These are phyloP conservation scores for Coprinopsis marcescibilis DNA, from an alignment of 768 basidiomycete genomes.

Conservation along the genomic window DNA sequence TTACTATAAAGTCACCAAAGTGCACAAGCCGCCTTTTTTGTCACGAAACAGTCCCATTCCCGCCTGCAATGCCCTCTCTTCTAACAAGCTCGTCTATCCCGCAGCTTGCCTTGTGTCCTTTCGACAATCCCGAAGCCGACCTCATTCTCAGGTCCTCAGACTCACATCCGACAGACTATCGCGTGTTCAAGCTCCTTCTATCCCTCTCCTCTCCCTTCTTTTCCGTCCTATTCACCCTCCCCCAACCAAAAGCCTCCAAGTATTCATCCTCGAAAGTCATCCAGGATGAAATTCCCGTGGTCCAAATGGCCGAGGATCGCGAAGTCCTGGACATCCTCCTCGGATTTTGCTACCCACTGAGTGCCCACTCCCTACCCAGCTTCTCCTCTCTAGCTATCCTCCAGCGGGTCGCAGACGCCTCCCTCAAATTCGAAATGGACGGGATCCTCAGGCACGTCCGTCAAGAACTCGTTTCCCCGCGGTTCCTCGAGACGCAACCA, in stretches of 20 bases:
- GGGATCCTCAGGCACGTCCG: constrained; percentile 29
- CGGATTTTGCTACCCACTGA: constrained; percentile 44
- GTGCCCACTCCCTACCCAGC: constrained; percentile 24
- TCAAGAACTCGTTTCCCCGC: constrained; percentile 25
- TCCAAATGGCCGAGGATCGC: constrained; percentile 43
- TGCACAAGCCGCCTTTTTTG: too few relatives aligned
- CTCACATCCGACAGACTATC: constrained; percentile 38
- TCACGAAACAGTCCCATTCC: too few relatives aligned
- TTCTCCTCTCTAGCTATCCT: constrained; percentile 35
- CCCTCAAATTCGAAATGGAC: constrained; percentile 47
- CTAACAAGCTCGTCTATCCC: too few relatives aligned
- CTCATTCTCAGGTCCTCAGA: constrained; percentile 53
- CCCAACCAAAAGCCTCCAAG: constrained; percentile 30
- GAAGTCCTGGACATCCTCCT: constrained; percentile 36
- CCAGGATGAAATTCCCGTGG: constrained; percentile 31
- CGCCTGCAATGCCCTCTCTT: too few relatives aligned
- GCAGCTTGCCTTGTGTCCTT: constrained; percentile 26
- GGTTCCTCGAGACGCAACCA: constrained; percentile 31
- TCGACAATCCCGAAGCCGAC: constrained; percentile 45
- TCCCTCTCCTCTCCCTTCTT: constrained; percentile 56
- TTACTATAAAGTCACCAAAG: too few relatives aligned
- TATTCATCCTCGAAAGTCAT: constrained; percentile 12
- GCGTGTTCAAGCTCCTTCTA: constrained; percentile 49
- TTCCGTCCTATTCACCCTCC: constrained; percentile 47
- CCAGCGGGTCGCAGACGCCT: constrained; percentile 37